These are phyloP conservation scores for Solanum stenotomum DNA, from an alignment of 257 asterid genomes.

Conservation along the genomic window DNA sequence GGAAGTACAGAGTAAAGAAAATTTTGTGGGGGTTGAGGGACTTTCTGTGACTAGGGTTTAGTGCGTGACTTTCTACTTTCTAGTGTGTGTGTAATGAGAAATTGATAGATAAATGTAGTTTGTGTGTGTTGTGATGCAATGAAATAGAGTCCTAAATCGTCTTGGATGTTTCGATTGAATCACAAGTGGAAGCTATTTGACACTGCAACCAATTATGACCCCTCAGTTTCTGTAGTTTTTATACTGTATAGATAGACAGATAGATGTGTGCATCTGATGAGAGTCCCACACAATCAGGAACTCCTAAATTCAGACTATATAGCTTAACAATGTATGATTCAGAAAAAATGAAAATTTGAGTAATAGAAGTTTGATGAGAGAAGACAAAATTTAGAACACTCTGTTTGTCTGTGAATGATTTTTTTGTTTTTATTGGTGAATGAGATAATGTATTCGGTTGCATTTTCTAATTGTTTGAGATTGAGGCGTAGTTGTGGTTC, in stretches of 20 bases:
- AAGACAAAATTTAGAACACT: not conserved
- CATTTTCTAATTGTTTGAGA: not conserved
- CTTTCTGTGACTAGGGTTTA: not conserved
- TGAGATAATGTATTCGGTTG: not conserved
- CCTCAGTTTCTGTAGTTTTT: not conserved
- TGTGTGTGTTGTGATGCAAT: not conserved
- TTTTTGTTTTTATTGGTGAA: not conserved
- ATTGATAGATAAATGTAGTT: not conserved
- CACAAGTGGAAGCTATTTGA: slow-evolving; percentile 5
- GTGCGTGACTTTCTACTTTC: not conserved
- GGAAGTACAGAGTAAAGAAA: not conserved
- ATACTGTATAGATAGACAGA: not conserved
- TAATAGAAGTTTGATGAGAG: not conserved
- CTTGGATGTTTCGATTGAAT: slow-evolving; percentile 16
- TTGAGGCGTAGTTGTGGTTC: not conserved
- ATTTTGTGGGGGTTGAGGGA: not conserved
- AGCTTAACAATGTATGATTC: not conserved
- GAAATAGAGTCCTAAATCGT: slow-evolving; percentile 12
- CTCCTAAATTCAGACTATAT: not conserved
- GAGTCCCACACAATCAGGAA: not conserved
- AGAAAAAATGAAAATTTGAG: not conserved
- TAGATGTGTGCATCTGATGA: not conserved
- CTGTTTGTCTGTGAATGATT: not conserved
- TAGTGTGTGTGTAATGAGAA: slow-evolving; percentile 17
- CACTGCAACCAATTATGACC: slow-evolving; percentile 1